Evolutionary conservation across 2,329 filamentous ascomycete species (phyloP).

Genomic region (Cercospora citrullina): DNA sequence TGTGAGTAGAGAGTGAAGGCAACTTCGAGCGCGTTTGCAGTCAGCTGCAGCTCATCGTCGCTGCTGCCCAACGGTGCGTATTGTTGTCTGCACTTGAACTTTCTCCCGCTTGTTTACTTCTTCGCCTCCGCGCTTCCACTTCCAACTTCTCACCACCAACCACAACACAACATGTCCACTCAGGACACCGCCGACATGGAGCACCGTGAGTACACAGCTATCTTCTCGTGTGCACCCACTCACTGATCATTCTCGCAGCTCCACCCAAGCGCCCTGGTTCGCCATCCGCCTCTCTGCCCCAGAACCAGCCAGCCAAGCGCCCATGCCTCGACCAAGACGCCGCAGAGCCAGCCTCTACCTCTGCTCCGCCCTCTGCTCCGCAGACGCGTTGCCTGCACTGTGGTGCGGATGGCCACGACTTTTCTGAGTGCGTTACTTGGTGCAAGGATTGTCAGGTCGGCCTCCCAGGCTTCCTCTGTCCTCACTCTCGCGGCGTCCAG

Average conservation of each 20-base stretch:
- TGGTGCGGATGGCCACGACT: conserved; percentile 4
- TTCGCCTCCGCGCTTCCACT: not conserved
- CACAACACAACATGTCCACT: not conserved
- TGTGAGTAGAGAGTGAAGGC: not conserved
- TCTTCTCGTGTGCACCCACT: not conserved
- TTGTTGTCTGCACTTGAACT: not conserved
- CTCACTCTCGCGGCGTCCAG: not conserved
- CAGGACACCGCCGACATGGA: not conserved
- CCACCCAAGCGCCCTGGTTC: conserved; percentile 4
- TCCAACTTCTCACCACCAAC: not conserved
- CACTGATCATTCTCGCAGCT: not conserved
- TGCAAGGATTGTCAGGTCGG: conserved; percentile 11
- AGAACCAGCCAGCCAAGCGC: not conserved
- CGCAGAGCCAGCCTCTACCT: not conserved
- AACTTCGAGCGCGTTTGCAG: not conserved
- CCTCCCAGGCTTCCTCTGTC: conserved; percentile 5
- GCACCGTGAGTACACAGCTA: not conserved
- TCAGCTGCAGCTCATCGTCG: not conserved
- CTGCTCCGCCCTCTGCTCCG: not conserved
- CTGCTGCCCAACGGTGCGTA: not conserved
- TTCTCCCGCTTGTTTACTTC: not conserved
- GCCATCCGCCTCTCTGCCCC: not conserved
- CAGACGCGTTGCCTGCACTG: conserved; percentile 12
- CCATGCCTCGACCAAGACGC: not conserved
- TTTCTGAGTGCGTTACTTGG: not conserved